phyloP scores from a whole-genome alignment of 768 basidiomycete genomes.

The Arthromyces matolae region DNA sequence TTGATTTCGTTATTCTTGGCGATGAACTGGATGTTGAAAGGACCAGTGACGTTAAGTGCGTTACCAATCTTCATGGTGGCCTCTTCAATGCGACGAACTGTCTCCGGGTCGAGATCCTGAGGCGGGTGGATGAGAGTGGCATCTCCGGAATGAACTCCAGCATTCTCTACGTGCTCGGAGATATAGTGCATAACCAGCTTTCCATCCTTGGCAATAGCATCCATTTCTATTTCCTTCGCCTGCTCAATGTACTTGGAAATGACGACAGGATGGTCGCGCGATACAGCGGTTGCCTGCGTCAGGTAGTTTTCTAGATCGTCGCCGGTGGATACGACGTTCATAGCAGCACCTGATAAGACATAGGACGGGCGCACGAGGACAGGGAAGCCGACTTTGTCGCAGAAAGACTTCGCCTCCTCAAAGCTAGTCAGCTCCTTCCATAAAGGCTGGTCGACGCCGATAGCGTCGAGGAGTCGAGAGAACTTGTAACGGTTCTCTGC shows the following conservation, averaged over 20 bases:
- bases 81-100: conserved; percentile 93
- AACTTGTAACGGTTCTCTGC: conserved; percentile 99
- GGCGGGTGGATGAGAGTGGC: conserved; percentile 97
- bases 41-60: conserved; percentile 96
- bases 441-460: conserved; percentile 95
- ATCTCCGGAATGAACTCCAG: conserved; percentile 98
- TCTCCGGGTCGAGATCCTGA: conserved; percentile 96
- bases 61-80: conserved; percentile 97
- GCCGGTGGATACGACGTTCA: conserved; percentile 96
- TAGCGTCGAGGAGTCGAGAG: conserved; percentile 94
- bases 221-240: conserved; percentile 99
- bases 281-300: conserved; percentile 93
- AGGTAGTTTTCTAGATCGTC: conserved; percentile 92
- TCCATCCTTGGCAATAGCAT: conserved; percentile 94
- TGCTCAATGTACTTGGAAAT: conserved; percentile 99
- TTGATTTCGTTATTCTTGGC: conserved; percentile 99
- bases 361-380: conserved; percentile 97
- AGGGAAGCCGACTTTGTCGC: conserved; percentile 89
- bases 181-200: conserved; percentile 99
- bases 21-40: conserved; percentile 99
- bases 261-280: conserved; percentile 94
- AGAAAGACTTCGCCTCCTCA: conserved; percentile 84
- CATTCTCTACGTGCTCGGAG: conserved; percentile 98
- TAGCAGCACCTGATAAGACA: conserved; percentile 98
- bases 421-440: conserved; percentile 97